phyloP scores from a whole-genome alignment of 306 rosid species.

The Begonia masoniana region DNA sequence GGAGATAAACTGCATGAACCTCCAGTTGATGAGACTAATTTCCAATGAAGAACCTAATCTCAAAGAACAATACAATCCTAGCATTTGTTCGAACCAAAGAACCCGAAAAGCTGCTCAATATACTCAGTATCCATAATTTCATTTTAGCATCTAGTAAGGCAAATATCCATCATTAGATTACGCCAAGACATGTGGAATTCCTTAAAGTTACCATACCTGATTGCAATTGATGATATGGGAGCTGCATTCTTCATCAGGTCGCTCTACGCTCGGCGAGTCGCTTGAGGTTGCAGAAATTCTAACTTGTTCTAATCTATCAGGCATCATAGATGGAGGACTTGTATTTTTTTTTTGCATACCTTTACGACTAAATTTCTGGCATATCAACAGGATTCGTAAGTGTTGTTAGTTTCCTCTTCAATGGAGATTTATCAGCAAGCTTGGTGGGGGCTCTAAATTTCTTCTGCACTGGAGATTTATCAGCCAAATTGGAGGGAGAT shows the following conservation, averaged over 20 bases:
- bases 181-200: no score
- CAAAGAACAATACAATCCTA: no score
- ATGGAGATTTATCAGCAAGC: constrained; percentile 24
- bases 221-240: constrained; percentile 41
- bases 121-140: no score
- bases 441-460: constrained; percentile 4
- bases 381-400: constrained; percentile 7
- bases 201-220: constrained; percentile 27
- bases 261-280: constrained; percentile 27
- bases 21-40: no score
- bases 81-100: no score
- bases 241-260: constrained; percentile 54
- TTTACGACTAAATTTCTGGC: constrained; percentile 25
- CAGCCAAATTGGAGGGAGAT: constrained; percentile 12
- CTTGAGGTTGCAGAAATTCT: constrained; percentile 33
- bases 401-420: constrained; percentile 18
- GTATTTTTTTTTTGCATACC: constrained; percentile 33
- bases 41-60: no score
- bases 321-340: constrained; percentile 41
- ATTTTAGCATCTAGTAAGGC: no score
- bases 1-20: no score
- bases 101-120: no score
- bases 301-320: constrained; percentile 58
- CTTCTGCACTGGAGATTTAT: constrained; percentile 1
- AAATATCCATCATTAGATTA: no score